Base-by-base conservation (phyloP, 768 basidiomycete genomes). In the Pseudohyphozyma bogoriensis region DNA sequence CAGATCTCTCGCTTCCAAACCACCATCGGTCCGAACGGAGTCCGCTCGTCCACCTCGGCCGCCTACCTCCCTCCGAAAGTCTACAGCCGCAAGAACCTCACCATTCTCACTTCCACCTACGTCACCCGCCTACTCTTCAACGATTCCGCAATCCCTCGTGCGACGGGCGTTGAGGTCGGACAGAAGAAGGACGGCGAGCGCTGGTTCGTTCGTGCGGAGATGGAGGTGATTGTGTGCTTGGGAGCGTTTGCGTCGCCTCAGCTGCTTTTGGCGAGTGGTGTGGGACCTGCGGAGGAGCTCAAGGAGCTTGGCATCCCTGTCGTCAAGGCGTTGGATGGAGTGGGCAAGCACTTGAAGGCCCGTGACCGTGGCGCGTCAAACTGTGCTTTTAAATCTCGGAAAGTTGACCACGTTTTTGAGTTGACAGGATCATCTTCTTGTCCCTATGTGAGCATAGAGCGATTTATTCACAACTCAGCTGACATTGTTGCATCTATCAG, bases 311-410 rank as follows among this genome's bases (percentile, higher is more conserved):
- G 62, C 3, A 59, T 62, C 8, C 16, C 54, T 18, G 44, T 66
- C 36, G 44, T 57, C 26, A 50, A 35, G 33, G 74, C 78, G 35
- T 65, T 78, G 0, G 75, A 75, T 3, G 73, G 70, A 28, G 79
- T 80, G 31, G 79, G 78, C 2, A 69, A 73, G 57, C 75, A 77
- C 58, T 66, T 79, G 24, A 75, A 76, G 64, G 74, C 75, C 9
- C 16, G 40, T 42, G 18, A n/a, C 6, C 40, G 7, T n/a, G 18
- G n/a, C 40, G 6, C 40, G 40, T 18, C 9, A n/a, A 15, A n/a
- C 9, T 6, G 40, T 15, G 7, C 37, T 10, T 18, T 37, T 10
- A 37, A 10, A 37, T 37, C 37, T 37, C 18, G 37, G 37, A 37
- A n/a, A 9, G 10, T n/a, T n/a, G n/a, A n/a, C n/a, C n/a, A n/a